A percentile compares a stretch with the other conserved stretches of the same genome.
Conservation (phyloP, 441 rosid genomes). For the Jatropha podagrica region DNA sequence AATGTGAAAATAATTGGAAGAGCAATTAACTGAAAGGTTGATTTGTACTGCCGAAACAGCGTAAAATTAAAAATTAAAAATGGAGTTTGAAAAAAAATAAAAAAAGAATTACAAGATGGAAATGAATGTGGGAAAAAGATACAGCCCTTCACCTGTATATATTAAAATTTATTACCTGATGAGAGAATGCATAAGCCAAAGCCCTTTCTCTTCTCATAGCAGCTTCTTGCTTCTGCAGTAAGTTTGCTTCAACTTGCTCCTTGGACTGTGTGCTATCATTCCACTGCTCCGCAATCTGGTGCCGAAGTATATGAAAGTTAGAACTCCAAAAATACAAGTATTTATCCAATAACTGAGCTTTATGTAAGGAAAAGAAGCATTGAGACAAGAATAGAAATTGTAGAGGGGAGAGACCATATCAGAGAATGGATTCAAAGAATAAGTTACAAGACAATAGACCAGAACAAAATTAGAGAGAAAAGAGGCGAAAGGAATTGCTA, state of each 20-base stretch:
- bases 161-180: slow-evolving; percentile 59
- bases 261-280: slow-evolving; percentile 54
- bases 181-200: slow-evolving; percentile 87
- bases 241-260: slow-evolving; percentile 70
- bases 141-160: neutral
- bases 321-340: neutral
- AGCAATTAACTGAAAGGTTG: neutral
- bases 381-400: neutral
- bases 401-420: neutral
- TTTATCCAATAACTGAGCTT: neutral
- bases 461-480: neutral
- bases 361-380: neutral
- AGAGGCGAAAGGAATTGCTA: neutral
- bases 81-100: no score
- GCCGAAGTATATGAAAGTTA: slow-evolving; percentile 6
- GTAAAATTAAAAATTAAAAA: neutral
- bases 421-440: neutral
- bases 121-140: neutral
- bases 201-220: slow-evolving; percentile 91
- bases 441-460: neutral
- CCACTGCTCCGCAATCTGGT: slow-evolving; percentile 71
- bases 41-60: neutral
- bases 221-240: slow-evolving; percentile 66
- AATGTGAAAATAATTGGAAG: neutral
- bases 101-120: neutral